These are phyloP conservation scores for Exophiala alcalophila DNA, from an alignment of 2,329 filamentous ascomycete species.

Conservation along the genomic window DNA sequence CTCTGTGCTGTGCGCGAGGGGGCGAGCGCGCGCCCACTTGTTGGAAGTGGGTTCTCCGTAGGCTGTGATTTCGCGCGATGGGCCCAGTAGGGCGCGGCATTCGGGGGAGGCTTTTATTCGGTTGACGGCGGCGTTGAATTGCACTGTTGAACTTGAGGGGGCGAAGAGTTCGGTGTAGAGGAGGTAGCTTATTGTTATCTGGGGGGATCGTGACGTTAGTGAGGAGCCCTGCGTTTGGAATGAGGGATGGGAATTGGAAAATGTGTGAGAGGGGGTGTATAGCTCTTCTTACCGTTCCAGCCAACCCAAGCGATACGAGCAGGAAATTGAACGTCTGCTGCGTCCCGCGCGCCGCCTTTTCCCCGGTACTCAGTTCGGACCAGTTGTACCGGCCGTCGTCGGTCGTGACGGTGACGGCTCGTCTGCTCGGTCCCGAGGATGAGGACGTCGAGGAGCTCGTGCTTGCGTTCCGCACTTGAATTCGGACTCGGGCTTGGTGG, in stretches of 20 bases:
- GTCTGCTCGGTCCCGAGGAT: constrained; percentile 58
- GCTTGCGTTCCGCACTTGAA: constrained; percentile 25
- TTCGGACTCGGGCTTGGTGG: background rate
- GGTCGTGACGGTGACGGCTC: constrained; percentile 76
- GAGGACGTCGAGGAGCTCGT: too few relatives aligned
- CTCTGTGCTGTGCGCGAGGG: constrained; percentile 57
- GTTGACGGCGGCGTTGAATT: constrained; percentile 84
- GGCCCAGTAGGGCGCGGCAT: constrained; percentile 72
- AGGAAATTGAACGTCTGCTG: constrained; percentile 89
- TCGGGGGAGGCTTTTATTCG: constrained; percentile 69
- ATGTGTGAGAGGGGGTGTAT: background rate
- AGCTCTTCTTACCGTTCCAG: constrained; percentile 66
- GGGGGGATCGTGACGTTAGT: constrained; percentile 6
- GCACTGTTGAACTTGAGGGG: constrained; percentile 75
- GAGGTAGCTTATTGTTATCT: constrained; percentile 75
- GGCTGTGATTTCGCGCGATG: constrained; percentile 70
- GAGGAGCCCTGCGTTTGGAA: too few relatives aligned
- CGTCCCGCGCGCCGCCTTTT: constrained; percentile 80
- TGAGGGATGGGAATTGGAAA: background rate
- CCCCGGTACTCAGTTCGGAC: constrained; percentile 68
- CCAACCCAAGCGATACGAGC: constrained; percentile 69
- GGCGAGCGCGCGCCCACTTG: constrained; percentile 70
- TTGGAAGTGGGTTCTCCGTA: constrained; percentile 78
- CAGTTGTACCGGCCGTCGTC: constrained; percentile 82
- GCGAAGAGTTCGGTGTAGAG: constrained; percentile 81